Evolutionary conservation across 306 rosid species (phyloP), one percentile per base, ranked within the genome.

Genomic region (Senna siamea): DNA sequence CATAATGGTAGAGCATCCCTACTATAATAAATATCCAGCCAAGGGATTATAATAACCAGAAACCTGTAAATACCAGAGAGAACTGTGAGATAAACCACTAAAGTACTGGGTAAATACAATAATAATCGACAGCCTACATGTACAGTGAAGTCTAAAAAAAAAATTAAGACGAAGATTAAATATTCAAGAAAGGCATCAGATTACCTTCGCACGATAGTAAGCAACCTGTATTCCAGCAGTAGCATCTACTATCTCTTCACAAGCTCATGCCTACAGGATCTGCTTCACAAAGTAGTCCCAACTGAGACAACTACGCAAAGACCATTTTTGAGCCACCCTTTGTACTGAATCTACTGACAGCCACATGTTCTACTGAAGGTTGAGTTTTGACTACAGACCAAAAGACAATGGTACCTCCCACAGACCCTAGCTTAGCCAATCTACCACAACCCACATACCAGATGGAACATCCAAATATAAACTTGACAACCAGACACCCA

Each of bases 41-140:
- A 28, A 28, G 19, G 1, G 17, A 23, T 18, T 12, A 60, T 9
- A 14, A 59, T 15, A 3, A 30, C 23, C 19, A 48, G 19, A 38
- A 32, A 28, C 77, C 81, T 78, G 73, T 17, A 12, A 18, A 53
- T 18, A 78, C 12, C 22, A 62, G 32, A 51, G 4, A 4, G 6
- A 17, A 12, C 1, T 2, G 5, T 18, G 6, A 62, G 20, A 4
- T 26, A 35, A 60, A 28, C 14, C 20, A 44, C 18, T 38, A 13
- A 9, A 48, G 5, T n/a, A 48, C 7, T 15, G 4, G 54, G 0
- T 41, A 41, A 41, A 41, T 41, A 15, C 8, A n/a, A 2, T 13
- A 12, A 48, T 7, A 48, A 48, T 15, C 9, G 4, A n/a, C 54
- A 5, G 1, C 19, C 19, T 4, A 48, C 15, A 48, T n/a, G 2